Evolutionary conservation across 441 rosid species (phyloP), one percentile per base, ranked within the genome.

Genomic region (Omphalea diandra): DNA sequence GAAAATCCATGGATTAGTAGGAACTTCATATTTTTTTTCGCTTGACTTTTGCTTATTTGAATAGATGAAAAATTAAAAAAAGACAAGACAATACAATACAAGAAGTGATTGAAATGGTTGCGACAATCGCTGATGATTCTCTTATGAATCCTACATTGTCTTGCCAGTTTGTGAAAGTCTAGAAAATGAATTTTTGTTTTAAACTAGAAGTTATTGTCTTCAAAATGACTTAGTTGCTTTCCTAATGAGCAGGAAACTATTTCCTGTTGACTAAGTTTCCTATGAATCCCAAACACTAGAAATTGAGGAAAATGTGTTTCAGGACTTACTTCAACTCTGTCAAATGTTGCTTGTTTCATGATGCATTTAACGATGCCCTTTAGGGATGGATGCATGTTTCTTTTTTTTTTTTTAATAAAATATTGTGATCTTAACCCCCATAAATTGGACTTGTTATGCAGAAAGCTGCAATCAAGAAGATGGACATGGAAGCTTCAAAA

Each of bases 391-490:
- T 20, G 32, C 41, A 67, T 53, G 6, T 36, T n/a, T n/a, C n/a
- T n/a, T 22, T 8, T 53, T 53, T 1, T 26, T 1, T 10, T 38
- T 22, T 9, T 12, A 47, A n/a, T 47, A 6, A 18, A 6, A n/a
- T 20, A 33, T 12, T 53, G 40, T 33, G 32, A 22, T 35, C 6
- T 40, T 35, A 44, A 41, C 33, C n/a, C 58, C 24, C 55, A 49
- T 66, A 49, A 14, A 22, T 69, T 58, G 47, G 38, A 58, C 40
- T 35, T 52, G 7, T 63, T 52, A 44, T 63, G 82, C 87, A 95
- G 99, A 91, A 82, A 93, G 98, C 97, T 80, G 98, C 99, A 46
- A 93, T 93, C 79, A 95, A 95, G 86, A 95, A 90, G 85, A 95
- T 95, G 99, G 97, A 93, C 70, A 90, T 93, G 99, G 88, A 89